Evolutionary conservation across 2,329 filamentous ascomycete genomes (phyloP), one percentile per base, ranked within the genome.

Genomic region (Talaromyces sp.): DNA sequence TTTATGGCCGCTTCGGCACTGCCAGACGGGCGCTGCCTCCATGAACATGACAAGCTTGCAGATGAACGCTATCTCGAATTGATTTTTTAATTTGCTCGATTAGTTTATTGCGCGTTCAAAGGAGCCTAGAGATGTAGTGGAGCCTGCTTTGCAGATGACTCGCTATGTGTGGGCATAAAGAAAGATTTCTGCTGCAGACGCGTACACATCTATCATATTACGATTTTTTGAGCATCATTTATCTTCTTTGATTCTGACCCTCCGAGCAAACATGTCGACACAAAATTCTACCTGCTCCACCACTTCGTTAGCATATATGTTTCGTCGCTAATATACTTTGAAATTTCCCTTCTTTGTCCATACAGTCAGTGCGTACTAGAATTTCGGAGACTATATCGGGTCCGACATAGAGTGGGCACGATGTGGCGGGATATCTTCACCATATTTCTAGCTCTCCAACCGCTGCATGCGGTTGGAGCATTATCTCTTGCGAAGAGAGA

Each of bases 351-450:
- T 27, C 35, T 47, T 61, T 25, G 11, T 61, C 27, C 25, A 39
- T 8, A 25, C 22, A 25, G 19, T 47, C 25, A 31, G 19, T 47
- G 22, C 15, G 25, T 31, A 33, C 22, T 31, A 22, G 31, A 31
- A 35, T 15, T 1, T 56, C n/a, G 15, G 19, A 17, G 19, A 22
- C 9, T 22, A 22, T 19, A 56, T 37, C 22, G 17, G 10, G 17
- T 56, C 17, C 13, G 25, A 13, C 47, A 49, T 33, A 31, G 3
- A 22, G 35, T 35, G 27, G 35, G 35, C 25, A 63, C 27, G n/a
- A 73, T 73, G 72, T 62, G 49, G 35, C 71, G 66, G 66, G 66
- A 65, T 62, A 64, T 67, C 8, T 68, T 67, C 61, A 59, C 67
- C 58, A 59, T 68, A n/a, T 62, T 54, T 25, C 43, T 72, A n/a